phyloP scores from a whole-genome alignment of 345 rosid genomes.

The Melaleuca quinquenervia region DNA sequence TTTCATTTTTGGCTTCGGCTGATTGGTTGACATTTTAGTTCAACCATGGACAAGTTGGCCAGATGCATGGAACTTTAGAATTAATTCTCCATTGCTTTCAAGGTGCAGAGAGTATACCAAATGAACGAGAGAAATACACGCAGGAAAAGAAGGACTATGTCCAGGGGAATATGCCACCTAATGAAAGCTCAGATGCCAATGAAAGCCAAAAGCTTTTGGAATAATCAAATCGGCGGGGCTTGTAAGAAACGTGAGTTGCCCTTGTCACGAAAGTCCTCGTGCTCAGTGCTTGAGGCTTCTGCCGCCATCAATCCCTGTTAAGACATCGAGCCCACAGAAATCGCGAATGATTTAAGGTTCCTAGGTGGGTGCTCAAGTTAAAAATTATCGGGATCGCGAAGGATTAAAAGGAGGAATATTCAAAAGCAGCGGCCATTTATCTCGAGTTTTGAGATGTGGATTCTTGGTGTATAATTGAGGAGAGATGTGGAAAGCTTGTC shows the following conservation, averaged over 20 bases:
- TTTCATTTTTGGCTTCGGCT: background rate
- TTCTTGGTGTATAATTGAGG: conserved; percentile 7
- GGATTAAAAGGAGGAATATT: conserved; percentile 1
- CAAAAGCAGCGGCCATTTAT: conserved; percentile 5
- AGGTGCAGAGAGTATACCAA: background rate
- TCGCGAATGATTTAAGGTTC: background rate
- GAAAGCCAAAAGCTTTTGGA: background rate
- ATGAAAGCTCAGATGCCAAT: background rate
- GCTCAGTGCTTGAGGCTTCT: background rate
- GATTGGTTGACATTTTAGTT: background rate
- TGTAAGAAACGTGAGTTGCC: background rate
- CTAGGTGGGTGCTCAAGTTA: background rate
- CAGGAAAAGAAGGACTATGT: background rate
- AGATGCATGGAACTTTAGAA: background rate
- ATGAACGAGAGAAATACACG: background rate
- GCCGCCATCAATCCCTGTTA: background rate
- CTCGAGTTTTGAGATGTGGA: conserved; percentile 1
- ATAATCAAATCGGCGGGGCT: background rate
- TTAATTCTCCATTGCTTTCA: background rate
- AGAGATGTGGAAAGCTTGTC: background rate
- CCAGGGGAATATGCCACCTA: background rate
- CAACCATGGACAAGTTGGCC: background rate
- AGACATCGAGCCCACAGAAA: background rate
- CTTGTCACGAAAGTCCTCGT: background rate
- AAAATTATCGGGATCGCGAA: background rate